Base-by-base conservation (phyloP, 2,329 filamentous ascomycete genomes). In the Verticillium zaregamsianum region DNA sequence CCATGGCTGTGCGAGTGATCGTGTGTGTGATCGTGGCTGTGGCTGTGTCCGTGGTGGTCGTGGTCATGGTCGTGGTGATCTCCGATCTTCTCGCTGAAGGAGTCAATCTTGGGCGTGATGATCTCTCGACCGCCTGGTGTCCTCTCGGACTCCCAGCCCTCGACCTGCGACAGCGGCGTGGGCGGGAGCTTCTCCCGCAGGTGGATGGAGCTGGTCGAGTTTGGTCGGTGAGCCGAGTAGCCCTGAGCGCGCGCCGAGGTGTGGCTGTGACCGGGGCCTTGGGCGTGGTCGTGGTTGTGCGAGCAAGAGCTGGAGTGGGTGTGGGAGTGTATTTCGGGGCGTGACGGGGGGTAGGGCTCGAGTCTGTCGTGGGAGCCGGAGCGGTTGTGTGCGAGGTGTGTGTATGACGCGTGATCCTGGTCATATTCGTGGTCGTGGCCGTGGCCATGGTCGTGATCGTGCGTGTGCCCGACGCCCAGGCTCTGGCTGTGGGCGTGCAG, bases 101-200 rank as follows among this genome's bases (percentile, higher is more conserved):
- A 63, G 60, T 55, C 64, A 25, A 58, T 55, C 28, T 58, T 64
- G 3, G 72, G 74, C 3, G 74, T 73, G 37, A 81, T 66, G 39
- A 80, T 66, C 14, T 73, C 73, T 65, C 74, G 77, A 6, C 77
- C 79, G 57, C 77, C 76, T 1, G 74, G 70, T 3, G 77, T 79
- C 45, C 67, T 74, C 57, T 76, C 76, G 40, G 74, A 71, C 62
- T 73, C 77, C 77, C 78, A 80, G 49, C 77, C 77, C 2, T 74
- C 69, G 62, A 73, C 67, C 8, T 73, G 70, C 33, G 72, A 73
- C 20, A 75, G 67, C 28, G 73, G 70, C 3, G 70, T 68, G 4
- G 75, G 74, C 39, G 69, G 66, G 17, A 65, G 56, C 63, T 74
- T 74, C 39, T 76, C 73, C 61, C 71, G 69, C 52, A 67, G 11